These are phyloP conservation scores for Musa schizocarpa DNA, from an alignment of 176 grass and related monocot species.

Conservation along the genomic window DNA sequence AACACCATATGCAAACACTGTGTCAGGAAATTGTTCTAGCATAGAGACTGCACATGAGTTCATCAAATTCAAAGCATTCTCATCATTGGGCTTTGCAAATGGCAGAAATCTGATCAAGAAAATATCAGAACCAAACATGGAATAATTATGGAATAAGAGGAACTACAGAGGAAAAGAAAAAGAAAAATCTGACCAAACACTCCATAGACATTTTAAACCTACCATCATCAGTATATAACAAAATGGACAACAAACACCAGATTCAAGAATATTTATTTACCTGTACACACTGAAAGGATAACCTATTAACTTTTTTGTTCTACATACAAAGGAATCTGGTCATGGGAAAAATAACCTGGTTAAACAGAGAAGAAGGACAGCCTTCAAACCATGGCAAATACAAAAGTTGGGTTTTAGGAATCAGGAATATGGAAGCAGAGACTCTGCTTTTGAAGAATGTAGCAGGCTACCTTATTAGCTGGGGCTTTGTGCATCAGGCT, in stretches of 20 bases:
- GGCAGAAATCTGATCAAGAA: constrained; percentile 52
- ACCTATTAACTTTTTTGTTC: not conserved
- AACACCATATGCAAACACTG: constrained; percentile 93
- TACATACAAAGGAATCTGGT: not conserved
- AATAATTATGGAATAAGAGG: constrained; percentile 18
- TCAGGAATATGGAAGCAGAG: too few species aligned
- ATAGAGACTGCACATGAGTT: constrained; percentile 55
- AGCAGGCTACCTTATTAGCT: too few species aligned
- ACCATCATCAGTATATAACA: too few species aligned
- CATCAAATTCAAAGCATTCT: constrained; percentile 57
- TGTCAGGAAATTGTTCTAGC: constrained; percentile 67
- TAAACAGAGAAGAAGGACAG: too few species aligned
- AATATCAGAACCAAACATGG: constrained; percentile 9
- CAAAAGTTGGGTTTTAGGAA: too few species aligned
- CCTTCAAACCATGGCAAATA: too few species aligned
- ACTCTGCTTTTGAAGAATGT: too few species aligned
- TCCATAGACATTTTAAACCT: too few species aligned
- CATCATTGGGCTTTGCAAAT: constrained; percentile 82
- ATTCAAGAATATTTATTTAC: too few species aligned
- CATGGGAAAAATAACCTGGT: not conserved
- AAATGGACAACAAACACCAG: too few species aligned
- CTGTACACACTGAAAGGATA: not conserved
- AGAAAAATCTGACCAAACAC: too few species aligned
- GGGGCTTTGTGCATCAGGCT: too few species aligned
- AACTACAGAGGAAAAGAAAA: not conserved